Base-by-base conservation (phyloP, 1,139 yeast species). In the Debaryomycetaceae sp. region DNA sequence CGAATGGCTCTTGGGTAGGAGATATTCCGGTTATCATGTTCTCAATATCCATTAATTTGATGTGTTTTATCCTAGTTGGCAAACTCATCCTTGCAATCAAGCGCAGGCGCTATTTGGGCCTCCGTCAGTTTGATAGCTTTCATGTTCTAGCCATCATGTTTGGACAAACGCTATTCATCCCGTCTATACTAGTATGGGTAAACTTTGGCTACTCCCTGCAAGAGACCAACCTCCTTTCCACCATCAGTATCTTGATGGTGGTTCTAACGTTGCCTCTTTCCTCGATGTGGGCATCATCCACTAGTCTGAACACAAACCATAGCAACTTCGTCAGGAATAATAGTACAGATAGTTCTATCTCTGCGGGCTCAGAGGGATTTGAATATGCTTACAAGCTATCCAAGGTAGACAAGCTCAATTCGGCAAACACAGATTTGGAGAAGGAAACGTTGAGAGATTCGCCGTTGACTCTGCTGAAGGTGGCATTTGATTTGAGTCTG, bases 271-370 rank as follows among this genome's bases (percentile, higher is more conserved):
- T 90, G 44, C 97, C 97, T 1, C 66, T 90, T 42, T 82, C 96
- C 0, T 82, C 96, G 0, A 77, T 89, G 75, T 90, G 97, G 97
- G 96, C 97, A 1, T 65, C 78, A 4, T 64, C 83, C n/a, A 75
- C 81, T 2, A 80, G 80, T 52, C 75, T 75, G 43, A 50, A 68
- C 2, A 58, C 75, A 6, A 45, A 47, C 6, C 44, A 48, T 5
- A 3, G 43, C 54, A 3, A 42, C 42, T 23, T 45, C 9, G 40
- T 43, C 14, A 45, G 38, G 33, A 45, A 41, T 41, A 36, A 45
- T 8, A 36, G 39, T 38, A 31, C 51, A 6, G 39, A 42, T 17
- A 24, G 42, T 24, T 46, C 52, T 5, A 55, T 49, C 29, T 50
- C 53, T 2, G 51, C 46, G 24, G 50, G 60, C 6, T 42, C 51